phyloP scores from a whole-genome alignment of 176 grass and related monocot genomes.

The Poa pratensis region DNA sequence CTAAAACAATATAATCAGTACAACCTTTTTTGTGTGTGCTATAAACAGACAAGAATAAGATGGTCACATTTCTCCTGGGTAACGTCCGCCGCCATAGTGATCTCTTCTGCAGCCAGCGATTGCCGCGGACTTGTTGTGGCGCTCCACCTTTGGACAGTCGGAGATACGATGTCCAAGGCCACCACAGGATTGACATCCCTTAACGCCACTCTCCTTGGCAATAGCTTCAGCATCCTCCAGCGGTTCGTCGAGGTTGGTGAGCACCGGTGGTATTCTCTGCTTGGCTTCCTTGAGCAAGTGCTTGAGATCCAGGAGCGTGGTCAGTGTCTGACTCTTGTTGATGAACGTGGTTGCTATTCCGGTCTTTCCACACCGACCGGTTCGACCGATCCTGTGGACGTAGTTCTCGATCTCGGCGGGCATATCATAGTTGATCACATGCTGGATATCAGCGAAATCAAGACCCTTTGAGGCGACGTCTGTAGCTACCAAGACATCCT shows the following conservation, averaged over 20 bases:
- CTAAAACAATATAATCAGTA: not conserved
- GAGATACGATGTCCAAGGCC: slow-evolving; percentile 88
- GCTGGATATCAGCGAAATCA: slow-evolving; percentile 96
- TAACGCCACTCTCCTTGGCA: slow-evolving; percentile 78
- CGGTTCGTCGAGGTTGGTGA: slow-evolving; percentile 80
- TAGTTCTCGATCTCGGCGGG: slow-evolving; percentile 95
- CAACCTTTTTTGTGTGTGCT: not conserved
- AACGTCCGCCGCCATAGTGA: slow-evolving; percentile 81
- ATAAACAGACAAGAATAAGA: slow-evolving; percentile 1
- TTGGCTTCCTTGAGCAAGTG: slow-evolving; percentile 93
- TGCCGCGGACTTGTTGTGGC: slow-evolving; percentile 81
- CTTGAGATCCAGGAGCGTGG: slow-evolving; percentile 85
- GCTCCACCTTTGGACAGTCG: slow-evolving; percentile 93
- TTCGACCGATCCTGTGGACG: slow-evolving; percentile 94
- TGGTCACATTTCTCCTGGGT: slow-evolving; percentile 83
- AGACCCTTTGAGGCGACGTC: slow-evolving; percentile 97
- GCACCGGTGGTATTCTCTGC: slow-evolving; percentile 86
- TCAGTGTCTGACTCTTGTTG: slow-evolving; percentile 95
- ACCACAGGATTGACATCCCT: slow-evolving; percentile 91
- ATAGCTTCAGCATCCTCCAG: slow-evolving; percentile 80
- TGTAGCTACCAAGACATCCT: slow-evolving; percentile 90
- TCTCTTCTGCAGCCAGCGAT: slow-evolving; percentile 86
- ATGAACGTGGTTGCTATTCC: slow-evolving; percentile 97
- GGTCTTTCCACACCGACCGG: slow-evolving; percentile 87
- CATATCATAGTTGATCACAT: slow-evolving; percentile 99